Conservation (phyloP, 73 alveolate species). For the Tetrahymena malaccensis region DNA sequence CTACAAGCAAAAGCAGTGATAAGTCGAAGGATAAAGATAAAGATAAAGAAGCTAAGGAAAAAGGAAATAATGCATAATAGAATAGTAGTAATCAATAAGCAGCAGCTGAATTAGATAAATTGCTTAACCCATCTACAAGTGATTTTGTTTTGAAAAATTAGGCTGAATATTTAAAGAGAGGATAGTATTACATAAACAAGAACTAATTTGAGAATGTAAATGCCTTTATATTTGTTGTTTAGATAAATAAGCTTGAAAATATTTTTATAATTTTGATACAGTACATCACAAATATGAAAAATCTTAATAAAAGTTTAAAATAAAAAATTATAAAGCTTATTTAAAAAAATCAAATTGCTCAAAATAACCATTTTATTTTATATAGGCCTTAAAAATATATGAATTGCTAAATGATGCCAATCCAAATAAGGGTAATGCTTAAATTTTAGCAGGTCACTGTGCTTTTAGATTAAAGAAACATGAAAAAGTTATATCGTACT, state of each 20-base stretch:
- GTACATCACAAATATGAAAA: background rate
- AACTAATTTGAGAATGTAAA: background rate
- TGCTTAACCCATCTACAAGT: background rate
- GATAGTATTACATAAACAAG: background rate
- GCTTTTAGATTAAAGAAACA: background rate
- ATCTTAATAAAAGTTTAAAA: background rate
- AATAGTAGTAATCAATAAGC: background rate
- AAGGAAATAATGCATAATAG: background rate
- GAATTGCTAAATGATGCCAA: background rate
- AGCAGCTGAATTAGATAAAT: background rate
- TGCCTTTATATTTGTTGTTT: background rate
- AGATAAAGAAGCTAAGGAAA: background rate
- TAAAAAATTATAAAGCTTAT: background rate
- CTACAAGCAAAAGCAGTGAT: background rate
- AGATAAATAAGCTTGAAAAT: background rate
- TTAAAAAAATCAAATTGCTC: background rate
- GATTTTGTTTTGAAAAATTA: background rate
- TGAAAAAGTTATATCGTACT: background rate
- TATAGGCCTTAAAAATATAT: background rate
- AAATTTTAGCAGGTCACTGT: background rate
- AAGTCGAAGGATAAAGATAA: background rate
- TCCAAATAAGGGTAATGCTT: background rate
- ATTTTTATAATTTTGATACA: background rate
- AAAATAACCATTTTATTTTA: background rate
- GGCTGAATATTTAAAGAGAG: background rate